A percentile compares a stretch with the other conserved stretches of the same genome.
phyloP scores from a whole-genome alignment of 495 filamentous ascomycete species.

The Oidiodendron maius region DNA sequence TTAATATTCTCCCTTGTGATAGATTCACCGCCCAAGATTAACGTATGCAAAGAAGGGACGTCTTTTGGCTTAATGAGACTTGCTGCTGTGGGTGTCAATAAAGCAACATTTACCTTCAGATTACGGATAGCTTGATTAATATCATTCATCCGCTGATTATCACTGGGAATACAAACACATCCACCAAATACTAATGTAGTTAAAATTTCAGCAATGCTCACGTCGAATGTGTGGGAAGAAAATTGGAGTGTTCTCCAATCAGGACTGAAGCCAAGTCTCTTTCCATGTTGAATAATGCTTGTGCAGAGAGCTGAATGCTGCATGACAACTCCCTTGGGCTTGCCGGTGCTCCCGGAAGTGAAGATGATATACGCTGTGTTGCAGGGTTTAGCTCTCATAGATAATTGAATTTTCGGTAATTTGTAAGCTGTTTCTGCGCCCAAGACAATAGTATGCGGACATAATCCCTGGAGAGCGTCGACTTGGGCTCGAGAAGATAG shows the following conservation, averaged over 20 bases:
- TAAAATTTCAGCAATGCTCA: constrained; percentile 80
- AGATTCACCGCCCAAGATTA: constrained; percentile 46
- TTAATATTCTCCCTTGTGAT: constrained; percentile 45
- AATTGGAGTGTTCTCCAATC: constrained; percentile 8
- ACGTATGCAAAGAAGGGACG: constrained; percentile 32
- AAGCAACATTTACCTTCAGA: constrained; percentile 29
- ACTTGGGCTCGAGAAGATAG: not conserved
- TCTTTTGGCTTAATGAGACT: constrained; percentile 34
- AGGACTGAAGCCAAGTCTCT: not conserved
- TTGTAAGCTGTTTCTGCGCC: not conserved
- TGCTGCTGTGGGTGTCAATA: constrained; percentile 42
- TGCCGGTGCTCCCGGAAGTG: constrained; percentile 44
- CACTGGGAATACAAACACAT: constrained; percentile 42
- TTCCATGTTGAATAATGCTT: not conserved
- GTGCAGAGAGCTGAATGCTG: constrained; percentile 2
- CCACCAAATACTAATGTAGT: constrained; percentile 63
- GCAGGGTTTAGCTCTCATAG: not conserved
- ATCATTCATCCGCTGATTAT: constrained; percentile 30
- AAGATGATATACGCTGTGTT: constrained; percentile 39
- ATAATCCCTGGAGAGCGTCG: not conserved
- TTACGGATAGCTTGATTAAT: constrained; percentile 30
- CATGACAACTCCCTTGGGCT: constrained; percentile 42
- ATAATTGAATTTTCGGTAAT: not conserved
- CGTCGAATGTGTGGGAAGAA: constrained; percentile 55
- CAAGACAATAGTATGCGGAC: no score